Evolutionary conservation across 2,329 filamentous ascomycete species (phyloP).

Genomic region (Aspergillus pseudoviridinutans): DNA sequence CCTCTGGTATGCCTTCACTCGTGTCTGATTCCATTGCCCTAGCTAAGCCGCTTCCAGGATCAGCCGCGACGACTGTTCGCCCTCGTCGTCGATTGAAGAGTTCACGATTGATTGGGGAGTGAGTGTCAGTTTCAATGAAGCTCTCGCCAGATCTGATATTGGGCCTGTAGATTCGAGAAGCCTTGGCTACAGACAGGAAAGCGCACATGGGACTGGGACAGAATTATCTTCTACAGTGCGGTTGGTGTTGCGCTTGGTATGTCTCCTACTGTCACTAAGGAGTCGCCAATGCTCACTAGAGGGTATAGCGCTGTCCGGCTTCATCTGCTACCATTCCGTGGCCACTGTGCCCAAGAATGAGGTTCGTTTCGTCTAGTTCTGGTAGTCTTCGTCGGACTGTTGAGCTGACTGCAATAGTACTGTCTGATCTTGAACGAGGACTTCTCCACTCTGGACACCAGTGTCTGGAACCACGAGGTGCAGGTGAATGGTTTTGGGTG

Average conservation of each 20-base stretch:
- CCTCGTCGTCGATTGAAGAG: constrained; percentile 10
- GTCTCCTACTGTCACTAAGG: neutral
- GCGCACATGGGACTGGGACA: constrained; percentile 9
- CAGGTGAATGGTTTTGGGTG: constrained; percentile 42
- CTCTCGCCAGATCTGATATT: neutral
- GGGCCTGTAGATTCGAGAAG: constrained; percentile 6
- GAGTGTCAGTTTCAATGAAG: neutral
- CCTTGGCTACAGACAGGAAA: constrained; percentile 9
- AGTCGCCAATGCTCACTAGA: no score
- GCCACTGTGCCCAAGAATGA: constrained; percentile 9
- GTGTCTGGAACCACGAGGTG: constrained; percentile 49
- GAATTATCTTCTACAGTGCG: constrained; percentile 12
- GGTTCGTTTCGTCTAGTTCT: neutral
- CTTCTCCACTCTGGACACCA: constrained; percentile 44
- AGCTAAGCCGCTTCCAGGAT: neutral
- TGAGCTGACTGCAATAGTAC: constrained; percentile 33
- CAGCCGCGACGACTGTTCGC: neutral
- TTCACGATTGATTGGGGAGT: constrained; percentile 10
- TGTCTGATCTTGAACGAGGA: constrained; percentile 49
- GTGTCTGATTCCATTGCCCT: no score
- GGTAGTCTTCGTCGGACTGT: neutral
- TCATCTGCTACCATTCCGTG: constrained; percentile 29
- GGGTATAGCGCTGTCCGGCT: constrained; percentile 24
- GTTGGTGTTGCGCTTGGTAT: constrained; percentile 24
- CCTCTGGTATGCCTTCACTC: neutral